Evolutionary conservation across 164 flowering plant species (phyloP).

Genomic region (Vitis rupestris): DNA sequence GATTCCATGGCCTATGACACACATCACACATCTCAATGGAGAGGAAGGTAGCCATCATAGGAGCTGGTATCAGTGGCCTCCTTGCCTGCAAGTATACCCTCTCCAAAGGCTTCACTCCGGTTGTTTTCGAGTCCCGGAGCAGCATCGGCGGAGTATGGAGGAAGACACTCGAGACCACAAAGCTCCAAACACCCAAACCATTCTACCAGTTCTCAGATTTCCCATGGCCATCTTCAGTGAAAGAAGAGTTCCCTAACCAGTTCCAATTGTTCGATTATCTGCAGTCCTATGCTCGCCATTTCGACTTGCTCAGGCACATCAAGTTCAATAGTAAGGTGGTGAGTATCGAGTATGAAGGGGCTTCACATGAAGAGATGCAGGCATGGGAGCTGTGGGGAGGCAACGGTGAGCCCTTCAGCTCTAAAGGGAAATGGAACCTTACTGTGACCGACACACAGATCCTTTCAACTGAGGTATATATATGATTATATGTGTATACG

Average conservation of each 20-base stretch:
- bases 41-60: constrained; percentile 51
- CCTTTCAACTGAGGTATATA: constrained; percentile 20
- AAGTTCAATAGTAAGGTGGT: constrained; percentile 34
- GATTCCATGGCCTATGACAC: too few species aligned
- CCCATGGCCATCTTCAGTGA: constrained; percentile 59
- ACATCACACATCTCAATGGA: constrained; percentile 19
- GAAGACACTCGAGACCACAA: constrained; percentile 43
- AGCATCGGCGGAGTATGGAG: constrained; percentile 47
- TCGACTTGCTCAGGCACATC: constrained; percentile 29
- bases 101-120: constrained; percentile 46
- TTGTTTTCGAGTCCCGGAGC: constrained; percentile 40
- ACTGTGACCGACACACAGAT: constrained; percentile 9
- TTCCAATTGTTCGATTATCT: constrained; percentile 50
- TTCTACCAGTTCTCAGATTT: constrained; percentile 61
- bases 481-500: background rate
- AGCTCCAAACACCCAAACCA: constrained; percentile 51
- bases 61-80: constrained; percentile 74
- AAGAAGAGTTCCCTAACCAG: constrained; percentile 37
- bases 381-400: constrained; percentile 42
- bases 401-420: constrained; percentile 26
- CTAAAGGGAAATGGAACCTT: constrained; percentile 40
- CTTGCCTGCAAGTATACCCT: constrained; percentile 59
- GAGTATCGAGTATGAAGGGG: constrained; percentile 28
- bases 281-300: constrained; percentile 35
- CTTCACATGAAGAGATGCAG: constrained; percentile 21